Percentiles rank a stretch among this genome's conserved stretches.
Conservation (phyloP, 441 rosid genomes). For the Eruca vesicaria region DNA sequence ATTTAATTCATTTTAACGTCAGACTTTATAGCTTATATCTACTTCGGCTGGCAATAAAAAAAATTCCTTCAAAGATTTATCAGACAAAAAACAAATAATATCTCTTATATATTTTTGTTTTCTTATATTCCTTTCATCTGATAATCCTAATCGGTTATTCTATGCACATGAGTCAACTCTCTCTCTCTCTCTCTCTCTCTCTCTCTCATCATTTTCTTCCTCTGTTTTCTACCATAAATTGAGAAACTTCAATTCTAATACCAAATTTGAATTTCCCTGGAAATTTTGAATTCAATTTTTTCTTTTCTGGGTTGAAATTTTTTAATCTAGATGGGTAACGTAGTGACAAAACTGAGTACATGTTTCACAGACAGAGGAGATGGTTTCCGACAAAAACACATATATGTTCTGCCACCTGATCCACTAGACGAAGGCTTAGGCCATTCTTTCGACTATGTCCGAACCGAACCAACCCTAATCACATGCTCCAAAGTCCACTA, state of each 20-base stretch:
- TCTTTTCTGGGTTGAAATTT: not conserved
- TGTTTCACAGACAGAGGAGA: conserved; percentile 40
- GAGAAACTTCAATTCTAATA: not conserved
- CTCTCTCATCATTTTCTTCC: conserved; percentile 4
- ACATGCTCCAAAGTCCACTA: conserved; percentile 47
- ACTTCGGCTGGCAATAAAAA: not conserved
- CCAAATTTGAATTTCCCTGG: not conserved
- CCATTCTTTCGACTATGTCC: conserved; percentile 61
- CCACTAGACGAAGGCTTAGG: conserved; percentile 47
- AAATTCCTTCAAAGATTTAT: not conserved
- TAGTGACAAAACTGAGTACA: conserved; percentile 35
- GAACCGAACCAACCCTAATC: conserved; percentile 43
- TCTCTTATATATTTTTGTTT: not conserved
- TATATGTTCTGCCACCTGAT: conserved; percentile 30
- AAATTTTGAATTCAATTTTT: not conserved
- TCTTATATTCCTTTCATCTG: conserved; percentile 17
- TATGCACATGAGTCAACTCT: conserved; percentile 56
- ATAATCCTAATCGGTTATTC: not conserved
- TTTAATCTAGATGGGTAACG: conserved; percentile 46
- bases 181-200: conserved; percentile 21
- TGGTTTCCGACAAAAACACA: conserved; percentile 37
- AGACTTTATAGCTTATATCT: not conserved
- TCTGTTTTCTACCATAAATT: conserved; percentile 23
- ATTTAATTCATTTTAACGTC: conserved; percentile 26
- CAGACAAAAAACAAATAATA: conserved; percentile 16